Base-by-base conservation (phyloP, 768 basidiomycete genomes). In the Pseudohyphozyma bogoriensis region DNA sequence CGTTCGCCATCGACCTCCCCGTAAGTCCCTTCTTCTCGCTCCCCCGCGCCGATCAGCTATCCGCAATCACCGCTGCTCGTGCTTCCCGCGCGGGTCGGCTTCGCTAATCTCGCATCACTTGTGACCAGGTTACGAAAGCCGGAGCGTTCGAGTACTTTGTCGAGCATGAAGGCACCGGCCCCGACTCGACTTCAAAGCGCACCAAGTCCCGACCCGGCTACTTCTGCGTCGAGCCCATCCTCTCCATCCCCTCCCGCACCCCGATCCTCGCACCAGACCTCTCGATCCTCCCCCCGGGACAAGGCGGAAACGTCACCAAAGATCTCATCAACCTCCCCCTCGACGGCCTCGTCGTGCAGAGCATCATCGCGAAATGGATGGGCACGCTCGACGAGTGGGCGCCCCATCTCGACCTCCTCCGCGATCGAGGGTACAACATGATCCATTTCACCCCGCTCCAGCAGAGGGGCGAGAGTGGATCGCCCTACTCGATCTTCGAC, bases 331-430 rank as follows among this genome's bases (percentile, higher is more conserved):
- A 86, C 67, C 77, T 97, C 22, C 86, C 90, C 2, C 79, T 96
- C 45, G 86, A 95, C 72, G 90, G 87, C 20, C 79, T 99, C 11
- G 82, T 86, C 36, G 85, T 97, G 70, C 77, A 97, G 57, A 91
- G 88, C 7, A 79, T 93, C 40, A 84, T 99, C 47, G 93, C 91
- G 2, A 99, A 99, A 73, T 99, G 95, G 95, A 95, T 96, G 89
- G 93, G 92, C 2, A 80, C 85, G 1, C 74, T 89, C 37, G 73
- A 77, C 15, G 77, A 83, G 33, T 97, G 95, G 95, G 78, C 76
- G 46, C 78, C 79, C 4, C 83, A 88, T 71, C 87, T 95, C 66
- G 78, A 80, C 51, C 89, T 92, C 74, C 87, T 89, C 15, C 82
- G 83, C 55, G 80, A 87, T 55, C 79, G 93, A 51, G 93, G 95